Evolutionary conservation across 1,284 basidiomycete genomes (phyloP).

Genomic region (Tremellales sp.): DNA sequence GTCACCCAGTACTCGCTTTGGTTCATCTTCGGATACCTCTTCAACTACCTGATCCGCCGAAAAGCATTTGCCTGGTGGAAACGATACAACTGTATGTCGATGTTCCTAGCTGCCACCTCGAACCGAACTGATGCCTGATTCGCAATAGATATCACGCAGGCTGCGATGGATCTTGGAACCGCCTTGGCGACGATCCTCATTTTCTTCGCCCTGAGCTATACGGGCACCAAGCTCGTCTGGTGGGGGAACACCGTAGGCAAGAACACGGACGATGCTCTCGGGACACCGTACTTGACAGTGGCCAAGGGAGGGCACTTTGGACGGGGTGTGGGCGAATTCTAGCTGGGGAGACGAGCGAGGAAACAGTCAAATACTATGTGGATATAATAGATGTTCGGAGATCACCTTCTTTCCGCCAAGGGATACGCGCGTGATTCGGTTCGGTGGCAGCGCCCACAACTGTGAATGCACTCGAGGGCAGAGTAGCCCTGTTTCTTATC

Average conservation of each 20-base stretch:
- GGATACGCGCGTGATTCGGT: too few species aligned
- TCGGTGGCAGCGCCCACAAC: too few species aligned
- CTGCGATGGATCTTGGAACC: conserved; percentile 45
- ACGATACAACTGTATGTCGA: conserved; percentile 50
- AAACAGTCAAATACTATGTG: too few species aligned
- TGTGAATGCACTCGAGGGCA: too few species aligned
- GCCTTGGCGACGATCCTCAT: conserved; percentile 40
- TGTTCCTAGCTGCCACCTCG: not conserved
- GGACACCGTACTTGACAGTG: conserved; percentile 17
- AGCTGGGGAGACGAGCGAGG: too few species aligned
- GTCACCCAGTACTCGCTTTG: conserved; percentile 49
- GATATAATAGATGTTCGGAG: too few species aligned
- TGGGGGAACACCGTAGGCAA: conserved; percentile 24
- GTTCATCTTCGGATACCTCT: conserved; percentile 55
- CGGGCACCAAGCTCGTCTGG: conserved; percentile 22
- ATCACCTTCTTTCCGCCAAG: too few species aligned
- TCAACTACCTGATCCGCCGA: conserved; percentile 41
- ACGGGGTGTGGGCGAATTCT: conserved; percentile 22
- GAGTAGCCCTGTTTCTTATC: too few species aligned
- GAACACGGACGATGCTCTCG: conserved; percentile 18
- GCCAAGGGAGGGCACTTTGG: conserved; percentile 21
- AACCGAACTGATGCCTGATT: not conserved
- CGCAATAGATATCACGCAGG: conserved; percentile 25
- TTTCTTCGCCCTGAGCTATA: conserved; percentile 38
- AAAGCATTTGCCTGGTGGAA: conserved; percentile 44